Base-by-base conservation (phyloP, 31 red algal species). In the Bonnemaisonia californica region DNA sequence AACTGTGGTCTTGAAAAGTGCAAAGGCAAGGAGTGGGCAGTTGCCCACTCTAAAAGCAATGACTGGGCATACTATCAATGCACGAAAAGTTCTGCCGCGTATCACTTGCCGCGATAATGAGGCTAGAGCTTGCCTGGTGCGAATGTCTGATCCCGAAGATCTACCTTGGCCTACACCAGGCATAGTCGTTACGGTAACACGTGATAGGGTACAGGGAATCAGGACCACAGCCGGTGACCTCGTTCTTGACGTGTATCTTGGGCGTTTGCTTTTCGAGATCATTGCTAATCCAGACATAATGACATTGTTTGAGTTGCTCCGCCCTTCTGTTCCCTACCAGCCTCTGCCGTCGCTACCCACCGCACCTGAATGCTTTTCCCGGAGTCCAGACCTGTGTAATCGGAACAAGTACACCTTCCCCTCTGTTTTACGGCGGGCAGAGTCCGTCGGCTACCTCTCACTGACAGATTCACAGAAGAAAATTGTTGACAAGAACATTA, bases 211-310 rank as follows among this genome's bases (percentile, higher is more conserved):
- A 21, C 24, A 37, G 24, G 35, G 37, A 12, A 76, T 55, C 57
- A 69, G 33, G 16, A 33, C 54, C n/a, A 73, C 24, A 8, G 69
- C 57, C n/a, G 37, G 31, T 19, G 60, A 82, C 31, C 39, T 90
- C 3, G 61, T 32, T 35, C 18, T 80, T 37, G 56, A 91, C 55
- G 80, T 91, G 9, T 91, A 84, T 61, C n/a, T 76, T 19, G 88
- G 88, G 2, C 79, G 88, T 48, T 23, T 91, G 34, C 74, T 85
- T 24, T 91, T 91, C 41, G 88, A 91, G 40, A 34, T 91, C 5
- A 91, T 91, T 80, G 88, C 88, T 1, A 79, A 64, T 51, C 54
- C 48, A 31, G 88, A 91, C n/a, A 72, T 84, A 35, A 75, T 76
- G 41, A 77, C 41, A 5, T 39, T 91, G 16, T 91, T 91, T 56